Evolutionary conservation across 768 basidiomycete genomes (phyloP), one percentile per base, ranked within the genome.

Genomic region (Russula sp.): DNA sequence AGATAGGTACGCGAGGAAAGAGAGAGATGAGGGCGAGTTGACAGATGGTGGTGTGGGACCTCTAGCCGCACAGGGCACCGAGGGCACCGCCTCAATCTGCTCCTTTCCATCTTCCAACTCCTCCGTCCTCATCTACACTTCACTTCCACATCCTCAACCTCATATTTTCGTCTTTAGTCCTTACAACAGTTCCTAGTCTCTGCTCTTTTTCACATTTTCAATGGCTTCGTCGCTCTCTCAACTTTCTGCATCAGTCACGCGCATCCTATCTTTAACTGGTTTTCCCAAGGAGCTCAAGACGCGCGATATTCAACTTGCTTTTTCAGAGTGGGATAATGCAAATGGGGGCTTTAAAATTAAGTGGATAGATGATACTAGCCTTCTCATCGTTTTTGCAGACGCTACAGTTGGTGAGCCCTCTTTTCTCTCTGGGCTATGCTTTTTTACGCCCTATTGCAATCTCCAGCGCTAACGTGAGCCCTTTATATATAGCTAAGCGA

Each of bases 301-400:
- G 57, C 89, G 93, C 75, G 97, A 99, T 76, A 91, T 99, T 55
- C 94, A 98, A 73, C 73, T 81, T 49, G 90, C 93, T 51, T 97
- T 98, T 75, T 80, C 87, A 56, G 93, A 94, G 51, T 98, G 89
- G 83, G 94, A 97, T 71, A 81, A 78, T 64, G 79, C 87, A 58
- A 84, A 80, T 62, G 97, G 96, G 32, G 97, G 97, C 26, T 97
- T 96, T 80, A 94, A 95, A 82, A 95, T 99, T 74, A 99, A 99
- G 75, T 99, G 97, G 97, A 84, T 86, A 71, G 95, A 99, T 76
- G 97, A 99, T 76, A 94, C 92, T 42, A 95, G 91, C 73, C 89
- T 96, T 46, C 79, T 95, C 70, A 89, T 97, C 69, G 97, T 99
- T 61, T 99, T 99, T 74, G 83, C 84, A 67, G 97, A 98, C 77